phyloP scores from a whole-genome alignment of 352 stramenopile species.

The Pythium graminicola region DNA sequence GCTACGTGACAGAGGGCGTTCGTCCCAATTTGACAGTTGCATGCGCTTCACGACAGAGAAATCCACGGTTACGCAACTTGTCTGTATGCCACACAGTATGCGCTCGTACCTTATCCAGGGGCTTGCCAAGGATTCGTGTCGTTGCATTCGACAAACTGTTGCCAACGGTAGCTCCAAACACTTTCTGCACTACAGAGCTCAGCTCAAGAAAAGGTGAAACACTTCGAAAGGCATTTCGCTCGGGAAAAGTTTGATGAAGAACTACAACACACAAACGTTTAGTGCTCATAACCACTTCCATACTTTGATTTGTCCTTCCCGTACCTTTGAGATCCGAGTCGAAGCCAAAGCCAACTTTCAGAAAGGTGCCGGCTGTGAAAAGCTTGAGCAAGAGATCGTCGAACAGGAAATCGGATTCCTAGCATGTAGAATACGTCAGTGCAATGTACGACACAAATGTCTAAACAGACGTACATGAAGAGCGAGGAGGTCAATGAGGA shows the following conservation, averaged over 20 bases:
- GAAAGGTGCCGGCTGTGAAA: constrained; percentile 26
- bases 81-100: no score
- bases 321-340: constrained; percentile 62
- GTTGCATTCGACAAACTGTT: constrained; percentile 43
- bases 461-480: constrained; percentile 48
- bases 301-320: not conserved
- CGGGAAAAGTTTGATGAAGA: constrained; percentile 58
- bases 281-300: not conserved
- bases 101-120: constrained; percentile 48
- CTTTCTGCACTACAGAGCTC: constrained; percentile 23
- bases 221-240: constrained; percentile 31
- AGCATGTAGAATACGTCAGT: no score
- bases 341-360: constrained; percentile 70
- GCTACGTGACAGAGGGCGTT: constrained; percentile 36
- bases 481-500: constrained; percentile 50
- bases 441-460: no score
- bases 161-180: constrained; percentile 23
- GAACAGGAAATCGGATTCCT: constrained; percentile 40
- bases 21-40: constrained; percentile 69
- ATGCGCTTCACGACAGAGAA: constrained; percentile 34
- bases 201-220: constrained; percentile 49
- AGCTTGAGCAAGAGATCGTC: constrained; percentile 35
- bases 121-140: constrained; percentile 38
- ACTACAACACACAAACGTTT: constrained; percentile 23
- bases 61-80: no score